Percentiles rank a stretch among this genome's conserved stretches.
Evolutionary conservation across 2,329 filamentous ascomycete species (phyloP).

Genomic region (Paecilomyces variotii): DNA sequence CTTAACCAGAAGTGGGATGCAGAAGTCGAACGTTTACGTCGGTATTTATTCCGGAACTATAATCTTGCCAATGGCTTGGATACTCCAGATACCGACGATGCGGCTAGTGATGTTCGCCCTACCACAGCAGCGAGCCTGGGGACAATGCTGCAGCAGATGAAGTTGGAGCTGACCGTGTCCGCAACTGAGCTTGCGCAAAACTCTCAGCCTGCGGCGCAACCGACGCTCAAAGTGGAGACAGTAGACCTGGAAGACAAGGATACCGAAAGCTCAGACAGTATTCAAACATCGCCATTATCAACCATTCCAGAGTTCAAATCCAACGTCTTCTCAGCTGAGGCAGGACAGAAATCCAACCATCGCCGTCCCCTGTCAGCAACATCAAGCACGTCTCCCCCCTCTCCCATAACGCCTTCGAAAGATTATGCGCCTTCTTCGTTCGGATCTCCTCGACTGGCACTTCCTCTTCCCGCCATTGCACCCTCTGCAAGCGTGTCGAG

Average conservation of each 20-base stretch:
- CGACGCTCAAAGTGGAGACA: neutral
- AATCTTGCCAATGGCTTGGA: conserved; percentile 30
- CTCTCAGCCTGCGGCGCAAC: conserved; percentile 8
- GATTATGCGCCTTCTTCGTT: conserved; percentile 15
- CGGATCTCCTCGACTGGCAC: conserved; percentile 18
- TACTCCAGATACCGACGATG: conserved; percentile 20
- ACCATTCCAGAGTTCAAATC: conserved; percentile 6
- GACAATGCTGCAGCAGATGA: conserved; percentile 31
- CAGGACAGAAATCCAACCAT: conserved; percentile 2
- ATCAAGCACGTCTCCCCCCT: conserved; percentile 7
- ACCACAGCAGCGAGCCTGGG: conserved; percentile 29
- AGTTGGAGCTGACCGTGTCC: conserved; percentile 25
- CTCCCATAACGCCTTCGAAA: conserved; percentile 11
- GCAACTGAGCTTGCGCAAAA: conserved; percentile 17
- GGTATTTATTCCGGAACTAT: conserved; percentile 41
- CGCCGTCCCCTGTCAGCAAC: conserved; percentile 20
- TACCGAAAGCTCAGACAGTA: neutral
- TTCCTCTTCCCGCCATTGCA: conserved; percentile 25
- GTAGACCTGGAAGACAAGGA: conserved; percentile 1
- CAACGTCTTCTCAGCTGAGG: conserved; percentile 2
- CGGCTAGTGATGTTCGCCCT: conserved; percentile 29
- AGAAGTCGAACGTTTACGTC: conserved; percentile 34
- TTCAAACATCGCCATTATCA: conserved; percentile 3
- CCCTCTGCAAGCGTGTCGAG: conserved; percentile 17
- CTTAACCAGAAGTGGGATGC: conserved; percentile 39